Evolutionary conservation across 2,329 filamentous ascomycete genomes (phyloP).

Genomic region (Nothomitra cinnamomea): DNA sequence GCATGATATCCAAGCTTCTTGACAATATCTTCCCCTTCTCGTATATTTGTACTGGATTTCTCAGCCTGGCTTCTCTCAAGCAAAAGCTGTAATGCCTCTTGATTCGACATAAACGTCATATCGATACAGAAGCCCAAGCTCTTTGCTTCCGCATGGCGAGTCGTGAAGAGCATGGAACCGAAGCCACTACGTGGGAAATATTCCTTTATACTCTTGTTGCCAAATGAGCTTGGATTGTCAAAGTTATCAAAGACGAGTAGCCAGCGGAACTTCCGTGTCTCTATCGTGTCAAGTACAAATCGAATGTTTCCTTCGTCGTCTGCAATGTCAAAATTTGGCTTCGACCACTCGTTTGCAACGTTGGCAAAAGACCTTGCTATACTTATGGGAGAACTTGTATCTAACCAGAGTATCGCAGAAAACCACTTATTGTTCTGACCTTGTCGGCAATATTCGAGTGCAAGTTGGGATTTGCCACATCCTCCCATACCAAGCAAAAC

Average conservation of each 20-base stretch:
- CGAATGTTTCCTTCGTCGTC: not conserved
- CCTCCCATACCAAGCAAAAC: not conserved
- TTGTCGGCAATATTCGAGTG: not conserved
- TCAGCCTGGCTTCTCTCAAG: not conserved
- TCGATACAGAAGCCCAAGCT: constrained; percentile 3
- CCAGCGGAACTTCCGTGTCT: constrained; percentile 1
- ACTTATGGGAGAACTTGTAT: not conserved
- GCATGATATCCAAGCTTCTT: constrained; percentile 4
- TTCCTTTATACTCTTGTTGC: constrained; percentile 5
- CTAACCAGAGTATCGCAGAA: not conserved
- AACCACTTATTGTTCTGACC: not conserved
- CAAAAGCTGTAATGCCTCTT: not conserved
- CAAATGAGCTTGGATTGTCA: constrained; percentile 5
- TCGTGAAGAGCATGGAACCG: constrained; percentile 6
- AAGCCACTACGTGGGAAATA: constrained; percentile 1
- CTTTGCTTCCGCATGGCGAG: constrained; percentile 4
- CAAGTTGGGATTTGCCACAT: not conserved
- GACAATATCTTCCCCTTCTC: constrained; percentile 6
- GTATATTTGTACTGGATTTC: not conserved
- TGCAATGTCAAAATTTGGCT: not conserved
- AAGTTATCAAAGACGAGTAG: constrained; percentile 9
- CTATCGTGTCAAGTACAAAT: not conserved
- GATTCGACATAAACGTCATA: constrained; percentile 1
- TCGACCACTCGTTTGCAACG: not conserved
- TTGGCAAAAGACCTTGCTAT: not conserved